These are phyloP conservation scores for Tolypocladium album DNA, from an alignment of 2,329 filamentous ascomycete genomes.

Conservation along the genomic window DNA sequence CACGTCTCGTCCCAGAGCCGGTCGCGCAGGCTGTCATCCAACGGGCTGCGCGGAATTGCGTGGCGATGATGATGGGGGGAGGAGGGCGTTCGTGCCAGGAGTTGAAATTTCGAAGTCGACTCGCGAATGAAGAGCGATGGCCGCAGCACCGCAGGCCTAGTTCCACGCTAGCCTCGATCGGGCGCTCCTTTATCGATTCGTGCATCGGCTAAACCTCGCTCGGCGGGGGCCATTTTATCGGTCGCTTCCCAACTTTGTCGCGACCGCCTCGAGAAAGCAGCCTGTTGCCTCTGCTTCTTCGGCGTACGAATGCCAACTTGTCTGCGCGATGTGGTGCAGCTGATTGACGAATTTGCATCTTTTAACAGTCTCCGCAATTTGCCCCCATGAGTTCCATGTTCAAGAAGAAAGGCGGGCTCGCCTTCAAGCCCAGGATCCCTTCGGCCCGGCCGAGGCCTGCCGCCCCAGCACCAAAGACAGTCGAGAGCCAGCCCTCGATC, in stretches of 20 bases:
- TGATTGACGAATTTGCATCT: not conserved
- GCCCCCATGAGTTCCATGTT: constrained; percentile 50
- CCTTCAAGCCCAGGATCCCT: constrained; percentile 62
- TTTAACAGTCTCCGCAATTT: not conserved
- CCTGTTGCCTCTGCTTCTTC: not conserved
- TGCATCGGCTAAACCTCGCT: constrained; percentile 22
- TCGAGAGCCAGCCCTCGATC: constrained; percentile 1
- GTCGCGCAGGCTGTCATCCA: constrained; percentile 24
- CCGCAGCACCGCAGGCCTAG: constrained; percentile 25
- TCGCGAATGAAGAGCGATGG: constrained; percentile 27
- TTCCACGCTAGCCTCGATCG: constrained; percentile 18
- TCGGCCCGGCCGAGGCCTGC: constrained; percentile 39
- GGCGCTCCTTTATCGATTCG: constrained; percentile 20
- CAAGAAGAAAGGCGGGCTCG: constrained; percentile 51
- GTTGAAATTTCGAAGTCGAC: constrained; percentile 35
- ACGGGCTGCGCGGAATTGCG: constrained; percentile 17
- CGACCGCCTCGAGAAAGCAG: not conserved
- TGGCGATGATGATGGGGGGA: constrained; percentile 16
- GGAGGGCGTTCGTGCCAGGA: constrained; percentile 22
- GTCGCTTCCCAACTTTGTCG: not conserved
- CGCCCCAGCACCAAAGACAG: constrained; percentile 3
- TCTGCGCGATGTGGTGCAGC: constrained; percentile 14
- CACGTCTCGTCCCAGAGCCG: constrained; percentile 22
- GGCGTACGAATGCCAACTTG: not conserved
- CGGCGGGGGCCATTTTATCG: not conserved